Evolutionary conservation across 805 yeast species (phyloP).

Genomic region (Ogataea corticis): DNA sequence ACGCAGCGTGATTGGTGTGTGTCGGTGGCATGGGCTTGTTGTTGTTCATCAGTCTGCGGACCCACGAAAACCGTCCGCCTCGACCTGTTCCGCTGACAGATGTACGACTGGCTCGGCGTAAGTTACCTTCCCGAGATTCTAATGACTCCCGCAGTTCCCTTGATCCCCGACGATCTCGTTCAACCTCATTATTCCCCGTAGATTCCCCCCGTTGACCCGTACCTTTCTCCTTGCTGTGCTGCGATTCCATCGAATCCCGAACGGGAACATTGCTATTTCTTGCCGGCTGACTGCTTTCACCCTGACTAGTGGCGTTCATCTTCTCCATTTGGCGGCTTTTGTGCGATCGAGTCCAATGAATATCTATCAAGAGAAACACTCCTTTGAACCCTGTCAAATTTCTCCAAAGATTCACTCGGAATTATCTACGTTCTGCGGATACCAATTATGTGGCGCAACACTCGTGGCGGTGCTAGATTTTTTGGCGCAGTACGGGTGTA

Average conservation of each 20-base stretch:
- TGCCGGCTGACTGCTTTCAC: too few species aligned
- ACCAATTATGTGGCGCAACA: neutral
- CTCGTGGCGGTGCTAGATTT: too few species aligned
- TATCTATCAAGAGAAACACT: too few species aligned
- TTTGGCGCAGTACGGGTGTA: too few species aligned
- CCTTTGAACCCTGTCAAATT: neutral
- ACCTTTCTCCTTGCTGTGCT: neutral
- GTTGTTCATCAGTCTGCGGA: conserved; percentile 35
- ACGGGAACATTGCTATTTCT: too few species aligned
- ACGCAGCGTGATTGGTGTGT: neutral
- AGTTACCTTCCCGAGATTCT: neutral
- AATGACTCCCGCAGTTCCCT: neutral
- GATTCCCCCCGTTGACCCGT: too few species aligned
- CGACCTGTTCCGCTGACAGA: conserved; percentile 3
- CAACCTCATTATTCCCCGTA: too few species aligned
- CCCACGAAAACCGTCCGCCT: conserved; percentile 37
- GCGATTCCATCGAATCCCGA: too few species aligned
- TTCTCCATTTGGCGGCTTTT: too few species aligned
- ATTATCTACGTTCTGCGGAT: neutral
- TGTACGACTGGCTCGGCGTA: neutral
- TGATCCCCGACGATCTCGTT: neutral
- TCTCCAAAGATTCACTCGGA: neutral
- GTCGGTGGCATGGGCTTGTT: conserved; percentile 13
- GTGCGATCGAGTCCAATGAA: too few species aligned
- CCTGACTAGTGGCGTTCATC: too few species aligned